phyloP scores from a whole-genome alignment of 2,329 filamentous ascomycete species.

The Epichloe elymi region DNA sequence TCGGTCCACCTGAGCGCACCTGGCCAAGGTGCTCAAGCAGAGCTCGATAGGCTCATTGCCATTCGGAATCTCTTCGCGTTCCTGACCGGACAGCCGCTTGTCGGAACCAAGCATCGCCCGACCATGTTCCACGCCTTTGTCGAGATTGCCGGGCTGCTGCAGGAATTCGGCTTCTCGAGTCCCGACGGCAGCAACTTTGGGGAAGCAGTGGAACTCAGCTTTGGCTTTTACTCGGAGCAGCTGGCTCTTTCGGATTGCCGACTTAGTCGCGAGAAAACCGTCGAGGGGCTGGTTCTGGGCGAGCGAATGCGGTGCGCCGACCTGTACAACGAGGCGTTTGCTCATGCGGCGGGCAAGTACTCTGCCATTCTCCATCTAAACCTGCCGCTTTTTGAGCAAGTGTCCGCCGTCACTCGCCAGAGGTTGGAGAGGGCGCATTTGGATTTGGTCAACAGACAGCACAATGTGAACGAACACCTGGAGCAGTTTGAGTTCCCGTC shows the following conservation, averaged over 20 bases:
- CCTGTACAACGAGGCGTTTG: conserved; percentile 83
- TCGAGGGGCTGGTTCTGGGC: conserved; percentile 79
- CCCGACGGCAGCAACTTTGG: conserved; percentile 46
- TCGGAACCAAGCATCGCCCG: conserved; percentile 40
- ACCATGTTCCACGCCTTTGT: conserved; percentile 42
- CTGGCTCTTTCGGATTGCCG: conserved; percentile 67
- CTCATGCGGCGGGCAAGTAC: conserved; percentile 81
- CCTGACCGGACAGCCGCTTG: conserved; percentile 47
- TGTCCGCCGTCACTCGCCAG: conserved; percentile 59
- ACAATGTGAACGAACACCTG: conserved; percentile 58
- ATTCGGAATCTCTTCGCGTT: conserved; percentile 55
- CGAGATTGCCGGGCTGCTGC: conserved; percentile 38
- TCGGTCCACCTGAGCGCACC: conserved; percentile 21
- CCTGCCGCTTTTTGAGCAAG: conserved; percentile 54
- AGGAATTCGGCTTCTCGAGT: conserved; percentile 44
- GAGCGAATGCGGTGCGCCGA: conserved; percentile 72
- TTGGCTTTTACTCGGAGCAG: conserved; percentile 65
- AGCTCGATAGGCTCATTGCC: conserved; percentile 42
- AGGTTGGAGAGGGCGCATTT: conserved; percentile 72
- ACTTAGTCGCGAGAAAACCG: conserved; percentile 70
- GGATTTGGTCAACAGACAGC: conserved; percentile 61
- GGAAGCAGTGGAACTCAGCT: conserved; percentile 48
- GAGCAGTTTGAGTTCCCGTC: conserved; percentile 85
- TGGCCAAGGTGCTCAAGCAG: conserved; percentile 20
- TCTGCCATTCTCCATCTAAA: conserved; percentile 55